phyloP scores from a whole-genome alignment of 225 moss, liverwort and hornwort genomes.

The Straminergon stramineum region DNA sequence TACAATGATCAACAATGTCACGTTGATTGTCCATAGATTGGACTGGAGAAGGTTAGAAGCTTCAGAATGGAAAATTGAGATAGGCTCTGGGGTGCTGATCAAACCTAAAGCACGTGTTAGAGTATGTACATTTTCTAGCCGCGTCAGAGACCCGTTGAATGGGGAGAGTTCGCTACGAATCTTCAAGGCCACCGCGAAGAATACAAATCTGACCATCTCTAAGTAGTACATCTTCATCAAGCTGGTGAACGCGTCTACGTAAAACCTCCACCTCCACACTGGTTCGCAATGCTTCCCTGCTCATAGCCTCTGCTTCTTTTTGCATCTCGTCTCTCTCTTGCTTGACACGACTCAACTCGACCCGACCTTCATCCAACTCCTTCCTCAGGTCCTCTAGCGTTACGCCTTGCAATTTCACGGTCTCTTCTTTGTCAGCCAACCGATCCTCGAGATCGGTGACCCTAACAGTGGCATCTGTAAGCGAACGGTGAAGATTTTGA shows the following conservation, averaged over 20 bases:
- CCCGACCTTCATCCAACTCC: conserved; percentile 12
- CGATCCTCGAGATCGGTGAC: conserved; percentile 30
- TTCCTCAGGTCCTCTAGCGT: conserved; percentile 16
- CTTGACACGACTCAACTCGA: conserved; percentile 18
- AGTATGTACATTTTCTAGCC: conserved; percentile 28
- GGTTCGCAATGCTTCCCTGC: conserved; percentile 47
- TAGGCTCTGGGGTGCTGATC: background rate
- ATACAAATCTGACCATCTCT: conserved; percentile 60
- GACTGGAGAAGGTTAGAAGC: background rate
- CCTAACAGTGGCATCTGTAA: conserved; percentile 11
- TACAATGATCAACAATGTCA: conserved; percentile 12
- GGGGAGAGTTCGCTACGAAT: conserved; percentile 9
- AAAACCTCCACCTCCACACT: conserved; percentile 52
- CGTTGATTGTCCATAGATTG: background rate
- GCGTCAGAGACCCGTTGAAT: background rate
- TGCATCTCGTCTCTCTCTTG: conserved; percentile 50
- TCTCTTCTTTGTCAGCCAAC: conserved; percentile 30
- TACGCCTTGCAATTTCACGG: conserved; percentile 6
- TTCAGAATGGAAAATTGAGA: background rate
- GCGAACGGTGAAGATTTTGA: conserved; percentile 23
- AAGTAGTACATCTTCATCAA: conserved; percentile 55
- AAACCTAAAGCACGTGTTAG: conserved; percentile 18
- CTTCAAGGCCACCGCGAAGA: conserved; percentile 48
- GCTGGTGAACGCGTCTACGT: conserved; percentile 51
- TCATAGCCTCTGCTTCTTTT: conserved; percentile 48